phyloP scores from a whole-genome alignment of 2,329 filamentous ascomycete genomes.

The Phaeomoniella chlamydospora region DNA sequence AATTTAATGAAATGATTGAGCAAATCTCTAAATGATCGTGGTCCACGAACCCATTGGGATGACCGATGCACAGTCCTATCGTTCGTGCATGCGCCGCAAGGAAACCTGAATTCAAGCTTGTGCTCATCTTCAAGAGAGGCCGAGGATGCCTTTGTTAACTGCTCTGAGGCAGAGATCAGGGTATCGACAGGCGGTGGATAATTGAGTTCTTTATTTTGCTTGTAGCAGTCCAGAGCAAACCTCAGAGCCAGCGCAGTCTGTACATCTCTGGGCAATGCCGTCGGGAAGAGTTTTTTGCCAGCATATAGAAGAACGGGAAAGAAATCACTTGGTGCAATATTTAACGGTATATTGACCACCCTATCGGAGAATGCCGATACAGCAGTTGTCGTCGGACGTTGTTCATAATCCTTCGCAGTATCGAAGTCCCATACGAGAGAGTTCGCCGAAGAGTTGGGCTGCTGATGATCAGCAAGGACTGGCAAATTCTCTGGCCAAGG shows the following conservation, averaged over 20 bases:
- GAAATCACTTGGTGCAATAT: slow-evolving; percentile 8
- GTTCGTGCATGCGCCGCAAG: slow-evolving; percentile 9
- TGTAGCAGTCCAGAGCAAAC: slow-evolving; percentile 9
- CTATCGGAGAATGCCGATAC: slow-evolving; percentile 11
- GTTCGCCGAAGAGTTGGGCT: slow-evolving; percentile 6
- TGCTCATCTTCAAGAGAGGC: neutral
- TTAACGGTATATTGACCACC: slow-evolving; percentile 1
- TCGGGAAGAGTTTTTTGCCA: slow-evolving; percentile 8
- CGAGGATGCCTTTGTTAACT: neutral
- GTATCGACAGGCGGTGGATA: slow-evolving; percentile 4
- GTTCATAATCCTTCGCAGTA: slow-evolving; percentile 7
- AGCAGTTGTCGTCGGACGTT: slow-evolving; percentile 1
- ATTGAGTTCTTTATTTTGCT: slow-evolving; percentile 2
- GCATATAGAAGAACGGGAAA: slow-evolving; percentile 12
- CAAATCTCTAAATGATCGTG: slow-evolving; percentile 5
- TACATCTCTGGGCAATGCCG: slow-evolving; percentile 8
- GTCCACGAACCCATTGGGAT: slow-evolving; percentile 1
- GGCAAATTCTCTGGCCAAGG: slow-evolving; percentile 18
- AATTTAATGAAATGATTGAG: slow-evolving; percentile 9
- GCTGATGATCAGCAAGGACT: slow-evolving; percentile 14
- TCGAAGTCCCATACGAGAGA: slow-evolving; percentile 14
- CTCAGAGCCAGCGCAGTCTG: slow-evolving; percentile 13
- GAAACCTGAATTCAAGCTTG: slow-evolving; percentile 4
- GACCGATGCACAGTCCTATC: slow-evolving; percentile 6
- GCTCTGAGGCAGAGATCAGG: slow-evolving; percentile 3